These are phyloP conservation scores for Funneliformis geosporum DNA, from an alignment of 192 early-diverging fungal genomes.

Conservation along the genomic window DNA sequence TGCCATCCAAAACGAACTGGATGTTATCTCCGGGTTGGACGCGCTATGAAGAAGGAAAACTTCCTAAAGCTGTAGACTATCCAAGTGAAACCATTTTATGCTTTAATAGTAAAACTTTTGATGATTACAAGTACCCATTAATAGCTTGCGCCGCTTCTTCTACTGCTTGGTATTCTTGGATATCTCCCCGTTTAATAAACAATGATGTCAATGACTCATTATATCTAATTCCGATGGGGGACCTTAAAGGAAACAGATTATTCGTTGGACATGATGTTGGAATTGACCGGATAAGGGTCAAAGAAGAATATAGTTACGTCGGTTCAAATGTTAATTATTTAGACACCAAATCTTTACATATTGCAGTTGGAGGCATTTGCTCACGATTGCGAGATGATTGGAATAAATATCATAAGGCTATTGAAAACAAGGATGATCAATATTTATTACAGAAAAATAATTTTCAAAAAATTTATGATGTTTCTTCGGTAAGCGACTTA, in stretches of 20 bases:
- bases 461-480: constrained; percentile 48
- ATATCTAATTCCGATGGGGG: constrained; percentile 38
- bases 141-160: constrained; percentile 78
- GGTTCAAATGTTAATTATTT: constrained; percentile 56
- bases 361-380: constrained; percentile 78
- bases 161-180: constrained; percentile 90
- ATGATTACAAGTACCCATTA: constrained; percentile 71
- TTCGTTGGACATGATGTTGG: constrained; percentile 85
- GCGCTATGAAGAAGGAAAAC: constrained; percentile 61
- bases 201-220: constrained; percentile 26
- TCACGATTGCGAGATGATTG: constrained; percentile 74
- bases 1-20: constrained; percentile 59
- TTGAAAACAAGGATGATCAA: not conserved
- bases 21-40: constrained; percentile 73
- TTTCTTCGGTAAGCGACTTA: constrained; percentile 65
- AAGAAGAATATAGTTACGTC: constrained; percentile 73
- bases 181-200: constrained; percentile 72
- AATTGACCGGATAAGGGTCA: constrained; percentile 77
- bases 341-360: constrained; percentile 88
- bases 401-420: constrained; percentile 59
- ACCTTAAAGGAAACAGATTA: constrained; percentile 34
- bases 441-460: not conserved
- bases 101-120: constrained; percentile 86
- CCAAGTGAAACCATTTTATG: constrained; percentile 69
- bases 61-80: constrained; percentile 43